Evolutionary conservation across 1,139 yeast species (phyloP).

Genomic region (Oligophagozyma castellii): DNA sequence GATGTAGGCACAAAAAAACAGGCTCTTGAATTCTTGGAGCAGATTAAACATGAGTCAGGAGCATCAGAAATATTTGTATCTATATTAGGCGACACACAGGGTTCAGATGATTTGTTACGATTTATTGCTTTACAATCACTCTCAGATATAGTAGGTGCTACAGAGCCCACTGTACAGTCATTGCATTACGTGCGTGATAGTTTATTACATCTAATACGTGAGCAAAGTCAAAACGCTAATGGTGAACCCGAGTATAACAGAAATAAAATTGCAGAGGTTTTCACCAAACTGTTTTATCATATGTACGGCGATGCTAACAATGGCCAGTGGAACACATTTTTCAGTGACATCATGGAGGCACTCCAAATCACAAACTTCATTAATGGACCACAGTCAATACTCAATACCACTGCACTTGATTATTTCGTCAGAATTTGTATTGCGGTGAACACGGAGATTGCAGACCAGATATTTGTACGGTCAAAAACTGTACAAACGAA

Average conservation of each 20-base stretch:
- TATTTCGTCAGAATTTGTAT: slow-evolving; percentile 61
- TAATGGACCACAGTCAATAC: slow-evolving; percentile 1
- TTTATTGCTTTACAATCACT: slow-evolving; percentile 78
- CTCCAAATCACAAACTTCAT: slow-evolving; percentile 9
- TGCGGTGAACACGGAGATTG: slow-evolving; percentile 80
- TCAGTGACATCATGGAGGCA: slow-evolving; percentile 46
- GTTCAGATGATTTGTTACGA: slow-evolving; percentile 40
- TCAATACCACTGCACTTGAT: slow-evolving; percentile 31
- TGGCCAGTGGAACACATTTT: slow-evolving; percentile 48
- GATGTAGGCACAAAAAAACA: slow-evolving; percentile 61
- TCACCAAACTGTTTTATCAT: slow-evolving; percentile 56
- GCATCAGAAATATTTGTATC: slow-evolving; percentile 72
- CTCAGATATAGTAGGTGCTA: slow-evolving; percentile 35
- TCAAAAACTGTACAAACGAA: slow-evolving; percentile 48
- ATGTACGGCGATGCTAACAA: slow-evolving; percentile 36
- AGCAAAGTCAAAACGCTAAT: slow-evolving; percentile 18
- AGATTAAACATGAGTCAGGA: slow-evolving; percentile 58
- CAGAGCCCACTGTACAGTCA: slow-evolving; percentile 1
- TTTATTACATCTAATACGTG: slow-evolving; percentile 30
- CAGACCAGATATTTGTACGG: slow-evolving; percentile 73
- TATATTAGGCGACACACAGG: slow-evolving; percentile 33
- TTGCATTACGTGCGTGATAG: slow-evolving; percentile 28
- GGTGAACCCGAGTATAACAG: slow-evolving; percentile 51
- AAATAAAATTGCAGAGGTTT: slow-evolving; percentile 66
- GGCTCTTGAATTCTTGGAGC: slow-evolving; percentile 70